A percentile compares a stretch with the other conserved stretches of the same genome.
Conservation (phyloP, 441 rosid species). For the Euphorbia celastroides region DNA sequence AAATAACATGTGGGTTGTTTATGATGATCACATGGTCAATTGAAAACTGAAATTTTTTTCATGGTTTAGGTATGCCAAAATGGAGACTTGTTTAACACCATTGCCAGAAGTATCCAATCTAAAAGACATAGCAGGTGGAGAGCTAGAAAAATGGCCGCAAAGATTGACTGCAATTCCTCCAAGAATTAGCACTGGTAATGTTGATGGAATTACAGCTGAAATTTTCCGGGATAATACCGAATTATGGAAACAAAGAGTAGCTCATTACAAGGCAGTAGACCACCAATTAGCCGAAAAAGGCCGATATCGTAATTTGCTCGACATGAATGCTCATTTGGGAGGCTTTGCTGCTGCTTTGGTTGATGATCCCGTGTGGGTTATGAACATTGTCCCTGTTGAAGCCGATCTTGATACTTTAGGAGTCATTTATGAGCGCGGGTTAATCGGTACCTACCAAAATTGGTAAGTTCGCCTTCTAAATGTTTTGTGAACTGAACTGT, state of each 20-base stretch:
- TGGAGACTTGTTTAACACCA: slow-evolving; percentile 52
- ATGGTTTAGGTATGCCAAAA: slow-evolving; percentile 43
- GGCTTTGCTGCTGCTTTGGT: slow-evolving; percentile 79
- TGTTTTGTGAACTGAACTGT: not conserved
- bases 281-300: slow-evolving; percentile 52
- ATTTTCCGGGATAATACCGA: slow-evolving; percentile 37
- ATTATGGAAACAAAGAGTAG: slow-evolving; percentile 63
- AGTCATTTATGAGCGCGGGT: slow-evolving; percentile 72
- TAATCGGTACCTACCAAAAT: slow-evolving; percentile 78
- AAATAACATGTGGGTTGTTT: not conserved
- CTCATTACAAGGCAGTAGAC: slow-evolving; percentile 58
- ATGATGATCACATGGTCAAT: not conserved
- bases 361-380: slow-evolving; percentile 75
- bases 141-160: slow-evolving; percentile 64
- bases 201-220: slow-evolving; percentile 49
- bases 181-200: slow-evolving; percentile 46
- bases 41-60: not conserved
- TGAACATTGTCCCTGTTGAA: slow-evolving; percentile 76
- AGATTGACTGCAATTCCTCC: slow-evolving; percentile 58
- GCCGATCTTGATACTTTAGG: slow-evolving; percentile 55
- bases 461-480: slow-evolving; percentile 37
- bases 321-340: slow-evolving; percentile 77
- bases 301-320: slow-evolving; percentile 64
- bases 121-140: slow-evolving; percentile 48
- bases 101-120: slow-evolving; percentile 42